Base-by-base conservation (phyloP, 2,329 filamentous ascomycete species). In the Trichoderma sp. region DNA sequence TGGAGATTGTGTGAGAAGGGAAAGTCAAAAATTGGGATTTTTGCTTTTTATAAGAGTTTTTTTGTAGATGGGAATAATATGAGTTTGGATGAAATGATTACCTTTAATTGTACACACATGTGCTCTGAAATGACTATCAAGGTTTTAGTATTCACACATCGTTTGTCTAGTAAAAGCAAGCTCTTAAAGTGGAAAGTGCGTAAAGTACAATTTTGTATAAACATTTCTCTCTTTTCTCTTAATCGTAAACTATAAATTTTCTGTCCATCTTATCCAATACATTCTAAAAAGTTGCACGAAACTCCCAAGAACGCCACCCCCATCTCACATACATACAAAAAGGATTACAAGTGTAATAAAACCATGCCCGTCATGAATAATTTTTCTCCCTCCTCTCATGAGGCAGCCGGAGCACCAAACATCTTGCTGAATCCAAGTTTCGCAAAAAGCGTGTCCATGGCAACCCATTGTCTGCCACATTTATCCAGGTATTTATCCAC, bases 401-500 rank as follows among this genome's bases (percentile, higher is more conserved):
- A 59, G 5, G 53, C 21, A 49, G 55, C 68, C 16, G 19, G 5
- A 55, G 37, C 35, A 31, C 70, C 70, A 64, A 75, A 37, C 53
- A 76, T 63, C 72, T 80, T 80, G 73, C 78, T 80, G 76, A 89
- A 88, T 11, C 88, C 88, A 52, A 91, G 75, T 79, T 89, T 90
- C 29, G 87, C 86, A 84, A 97, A 97, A 72, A 97, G 81, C 73
- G 85, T 90, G 80, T 96, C 93, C 94, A 97, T 97, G 73, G 93
- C 91, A 64, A 97, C 94, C 93, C 93, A 97, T 80, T 94, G 92
- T 74, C 93, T 85, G 31, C 94, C 94, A 79, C 94, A 97, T 82
- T 95, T 96, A 76, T 93, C 93, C 74, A 97, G 81, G 81, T 97
- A 96, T 76, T 83, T 88, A 72, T 95, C 93, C 5, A 97, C 92